Evolutionary conservation across 2,329 filamentous ascomycete genomes (phyloP).

Genomic region (Apiospora malaysiana): DNA sequence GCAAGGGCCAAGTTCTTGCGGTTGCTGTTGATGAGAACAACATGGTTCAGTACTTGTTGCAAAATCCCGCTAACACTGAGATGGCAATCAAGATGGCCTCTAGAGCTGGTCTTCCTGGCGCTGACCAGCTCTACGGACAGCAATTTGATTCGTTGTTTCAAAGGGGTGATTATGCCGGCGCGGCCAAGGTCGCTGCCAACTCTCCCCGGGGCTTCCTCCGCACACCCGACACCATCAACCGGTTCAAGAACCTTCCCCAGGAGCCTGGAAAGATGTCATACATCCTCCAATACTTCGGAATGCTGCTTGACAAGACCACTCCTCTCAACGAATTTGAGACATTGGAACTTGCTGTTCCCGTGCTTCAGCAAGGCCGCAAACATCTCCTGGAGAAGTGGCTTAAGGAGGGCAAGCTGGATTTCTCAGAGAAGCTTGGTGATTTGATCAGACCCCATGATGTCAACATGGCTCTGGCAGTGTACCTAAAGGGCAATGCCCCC

Average conservation of each 20-base stretch:
- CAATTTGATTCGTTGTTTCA: constrained; percentile 90
- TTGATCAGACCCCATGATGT: constrained; percentile 89
- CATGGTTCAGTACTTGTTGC: constrained; percentile 91
- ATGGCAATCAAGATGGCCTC: constrained; percentile 97
- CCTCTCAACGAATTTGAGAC: constrained; percentile 90
- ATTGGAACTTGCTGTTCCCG: constrained; percentile 89
- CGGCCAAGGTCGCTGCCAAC: constrained; percentile 95
- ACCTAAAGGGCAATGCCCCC: constrained; percentile 86
- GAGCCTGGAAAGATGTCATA: constrained; percentile 87
- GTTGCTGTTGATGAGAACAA: constrained; percentile 92
- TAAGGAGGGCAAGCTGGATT: constrained; percentile 92
- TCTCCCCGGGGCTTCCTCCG: constrained; percentile 95
- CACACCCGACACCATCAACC: constrained; percentile 92
- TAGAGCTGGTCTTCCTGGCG: constrained; percentile 89
- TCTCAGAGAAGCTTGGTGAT: constrained; percentile 95
- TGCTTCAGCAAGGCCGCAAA: constrained; percentile 92
- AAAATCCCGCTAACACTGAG: constrained; percentile 92
- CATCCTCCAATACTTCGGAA: constrained; percentile 96
- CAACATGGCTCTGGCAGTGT: constrained; percentile 85
- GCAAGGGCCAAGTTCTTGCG: constrained; percentile 94
- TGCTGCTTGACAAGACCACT: constrained; percentile 91
- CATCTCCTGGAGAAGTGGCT: constrained; percentile 98
- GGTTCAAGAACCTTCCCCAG: constrained; percentile 86
- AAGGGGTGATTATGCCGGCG: constrained; percentile 81
- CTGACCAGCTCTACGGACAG: constrained; percentile 89